These are phyloP conservation scores for Puya raimondii DNA, from an alignment of 176 grass and related monocot genomes.

Conservation along the genomic window DNA sequence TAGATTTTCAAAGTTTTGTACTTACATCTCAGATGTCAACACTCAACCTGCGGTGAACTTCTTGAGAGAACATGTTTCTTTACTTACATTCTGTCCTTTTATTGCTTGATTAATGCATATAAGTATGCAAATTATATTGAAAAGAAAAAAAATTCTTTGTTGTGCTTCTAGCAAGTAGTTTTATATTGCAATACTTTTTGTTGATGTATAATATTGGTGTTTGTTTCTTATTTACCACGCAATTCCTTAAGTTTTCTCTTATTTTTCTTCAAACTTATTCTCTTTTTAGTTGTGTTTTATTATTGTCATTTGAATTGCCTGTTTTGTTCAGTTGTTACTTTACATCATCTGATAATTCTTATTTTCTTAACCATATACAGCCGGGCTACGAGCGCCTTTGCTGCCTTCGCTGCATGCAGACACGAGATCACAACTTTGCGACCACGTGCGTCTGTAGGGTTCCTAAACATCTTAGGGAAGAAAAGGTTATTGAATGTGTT, in stretches of 20 bases:
- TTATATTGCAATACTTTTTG: no score
- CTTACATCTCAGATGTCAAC: no score
- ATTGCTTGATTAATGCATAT: background rate
- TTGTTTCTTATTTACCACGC: no score
- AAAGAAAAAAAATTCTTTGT: background rate
- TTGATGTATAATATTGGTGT: no score
- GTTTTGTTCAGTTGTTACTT: background rate
- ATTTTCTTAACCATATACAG: background rate
- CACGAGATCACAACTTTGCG: constrained; percentile 41
- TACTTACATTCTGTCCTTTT: background rate
- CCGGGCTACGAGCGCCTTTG: constrained; percentile 40
- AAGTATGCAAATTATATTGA: background rate
- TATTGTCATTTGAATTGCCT: background rate
- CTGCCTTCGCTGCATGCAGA: constrained; percentile 46
- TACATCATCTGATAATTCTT: background rate
- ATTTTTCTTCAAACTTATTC: background rate
- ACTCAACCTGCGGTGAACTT: no score
- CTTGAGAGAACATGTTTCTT: background rate
- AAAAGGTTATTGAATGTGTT: constrained; percentile 47
- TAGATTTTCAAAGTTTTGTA: no score
- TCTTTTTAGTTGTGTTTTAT: background rate
- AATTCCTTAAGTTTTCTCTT: no score
- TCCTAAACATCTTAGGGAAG: constrained; percentile 43
- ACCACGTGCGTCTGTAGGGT: constrained; percentile 44
- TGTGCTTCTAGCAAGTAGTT: no score